Base-by-base conservation (phyloP, 140 eudicot species). In the Cichorium intybus region DNA sequence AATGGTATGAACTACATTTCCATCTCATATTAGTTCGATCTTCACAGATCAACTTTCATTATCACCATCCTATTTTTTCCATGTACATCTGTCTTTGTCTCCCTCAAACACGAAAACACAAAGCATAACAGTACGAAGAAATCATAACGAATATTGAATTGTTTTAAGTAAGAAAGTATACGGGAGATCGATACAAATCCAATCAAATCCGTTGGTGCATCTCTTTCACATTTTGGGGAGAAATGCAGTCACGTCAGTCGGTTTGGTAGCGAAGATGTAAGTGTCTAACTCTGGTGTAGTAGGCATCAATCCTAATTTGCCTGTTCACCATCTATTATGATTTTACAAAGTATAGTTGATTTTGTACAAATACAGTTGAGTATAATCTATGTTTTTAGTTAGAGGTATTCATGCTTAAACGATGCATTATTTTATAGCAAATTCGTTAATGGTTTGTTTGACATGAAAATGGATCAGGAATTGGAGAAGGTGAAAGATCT, bases 111-210 rank as follows among this genome's bases (percentile, higher is more conserved):
- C 31, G 9, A 56, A 23, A 16, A 24, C 21, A 7, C 29, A 15
- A 18, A 43, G 4, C 6, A 43, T 14, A 3, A 12, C 31, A 52
- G 52, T 7, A 27, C 6, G 52, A 14, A 52, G 77, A 62, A 10
- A 26, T 67, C 52, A 7, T 66, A 35, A 17, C n/a, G 57, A 53
- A n/a, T n/a, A n/a, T 50, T 41, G 22, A 60, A 20, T 23, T 24
- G 17, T n/a, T 15, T 31, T 17, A 48, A 48, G 56, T 64, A 31
- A 37, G 69, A 21, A 64, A 69, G 46, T 4, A 87, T 84, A 92
- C 92, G 86, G 27, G 95, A 87, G 82, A 54, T 87, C n/a, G 91
- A 84, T 61, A 87, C 86, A 6, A 85, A 81, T 70, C 69, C 91
- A 34, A 81, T 87, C 62, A 84, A 87, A 67, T 81, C 92, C 5